phyloP scores from a whole-genome alignment of 148 eudicot species.

The Diospyros lotus region DNA sequence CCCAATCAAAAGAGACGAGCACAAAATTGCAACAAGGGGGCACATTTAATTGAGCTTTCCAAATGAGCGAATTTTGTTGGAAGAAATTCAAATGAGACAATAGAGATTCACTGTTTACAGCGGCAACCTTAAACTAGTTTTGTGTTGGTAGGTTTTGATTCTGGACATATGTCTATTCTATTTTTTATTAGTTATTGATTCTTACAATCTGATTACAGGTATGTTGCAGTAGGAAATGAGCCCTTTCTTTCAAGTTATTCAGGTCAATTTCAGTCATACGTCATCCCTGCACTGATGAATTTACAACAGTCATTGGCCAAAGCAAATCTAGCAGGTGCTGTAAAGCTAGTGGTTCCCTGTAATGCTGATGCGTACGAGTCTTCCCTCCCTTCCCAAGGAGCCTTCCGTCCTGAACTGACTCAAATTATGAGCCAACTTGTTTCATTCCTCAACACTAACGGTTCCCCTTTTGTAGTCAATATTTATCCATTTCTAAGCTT shows the following conservation, averaged over 20 bases:
- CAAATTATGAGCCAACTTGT: conserved; percentile 66
- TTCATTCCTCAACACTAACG: conserved; percentile 63
- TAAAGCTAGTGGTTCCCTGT: conserved; percentile 83
- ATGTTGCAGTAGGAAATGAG: conserved; percentile 85
- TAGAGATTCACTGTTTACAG: neutral
- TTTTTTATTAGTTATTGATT: conserved; percentile 4
- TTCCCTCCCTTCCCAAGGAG: conserved; percentile 70
- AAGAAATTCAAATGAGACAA: neutral
- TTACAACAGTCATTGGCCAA: conserved; percentile 66
- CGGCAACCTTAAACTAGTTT: neutral
- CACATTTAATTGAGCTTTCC: neutral
- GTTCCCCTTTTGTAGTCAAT: conserved; percentile 77
- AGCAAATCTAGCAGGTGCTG: conserved; percentile 58
- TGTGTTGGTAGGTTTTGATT: neutral
- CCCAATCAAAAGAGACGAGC: neutral
- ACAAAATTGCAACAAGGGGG: neutral
- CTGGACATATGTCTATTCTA: neutral
- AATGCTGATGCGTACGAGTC: conserved; percentile 86
- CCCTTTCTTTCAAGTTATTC: conserved; percentile 71
- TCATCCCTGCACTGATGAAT: conserved; percentile 67
- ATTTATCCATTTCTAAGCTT: conserved; percentile 85
- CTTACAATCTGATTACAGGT: conserved; percentile 36
- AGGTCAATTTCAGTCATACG: conserved; percentile 61
- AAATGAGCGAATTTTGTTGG: neutral
- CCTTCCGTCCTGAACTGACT: conserved; percentile 68